Base-by-base conservation (phyloP, 2,329 filamentous ascomycete species). In the Arthrobotrys iridis region DNA sequence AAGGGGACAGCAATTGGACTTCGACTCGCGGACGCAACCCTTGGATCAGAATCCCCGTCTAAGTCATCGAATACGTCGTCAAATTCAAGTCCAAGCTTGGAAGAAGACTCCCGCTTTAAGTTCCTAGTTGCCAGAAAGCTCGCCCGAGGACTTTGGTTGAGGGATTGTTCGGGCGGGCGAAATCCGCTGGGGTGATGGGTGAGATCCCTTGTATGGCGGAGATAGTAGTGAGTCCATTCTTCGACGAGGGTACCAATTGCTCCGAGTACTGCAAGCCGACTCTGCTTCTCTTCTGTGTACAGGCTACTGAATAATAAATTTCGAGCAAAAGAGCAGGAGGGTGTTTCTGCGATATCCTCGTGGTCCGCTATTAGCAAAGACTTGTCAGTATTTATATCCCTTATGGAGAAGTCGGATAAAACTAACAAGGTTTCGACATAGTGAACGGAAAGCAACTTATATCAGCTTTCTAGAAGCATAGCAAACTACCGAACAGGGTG, bases 1-100 rank as follows among this genome's bases (percentile, higher is more conserved):
- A 75, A 50, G 1, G 71, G 71, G 13, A 63, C 63, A 11, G 62
- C 63, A 35, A 75, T 52, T 8, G 71, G 71, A 30, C 63, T 75
- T 24, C 71, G 37, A 30, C 55, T 64, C 40, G 71, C 63, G 15
- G 71, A 75, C 22, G 64, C 43, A 30, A 75, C 37, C 40, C 71
- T 75, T 8, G 71, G 58, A 37, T 75, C 71, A 2, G 71, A 68
- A 26, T 75, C 71, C 11, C 63, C 71, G 37, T 75, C 71, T 7
- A 75, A 45, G 43, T 74, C 70, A 30, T 74, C 71, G 33, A 75
- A 75, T 15, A 75, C 71, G 59, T 75, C 71, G 24, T 75, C 71
- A 37, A 75, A 75, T 35, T 75, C 71, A 48, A 75, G 41, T 7
- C 71, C 71, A 22, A 75, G 63, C 33, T 59, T 68, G 22, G 71